Conservation (phyloP, 2,329 filamentous ascomycete species). For the Claviceps capensis region DNA sequence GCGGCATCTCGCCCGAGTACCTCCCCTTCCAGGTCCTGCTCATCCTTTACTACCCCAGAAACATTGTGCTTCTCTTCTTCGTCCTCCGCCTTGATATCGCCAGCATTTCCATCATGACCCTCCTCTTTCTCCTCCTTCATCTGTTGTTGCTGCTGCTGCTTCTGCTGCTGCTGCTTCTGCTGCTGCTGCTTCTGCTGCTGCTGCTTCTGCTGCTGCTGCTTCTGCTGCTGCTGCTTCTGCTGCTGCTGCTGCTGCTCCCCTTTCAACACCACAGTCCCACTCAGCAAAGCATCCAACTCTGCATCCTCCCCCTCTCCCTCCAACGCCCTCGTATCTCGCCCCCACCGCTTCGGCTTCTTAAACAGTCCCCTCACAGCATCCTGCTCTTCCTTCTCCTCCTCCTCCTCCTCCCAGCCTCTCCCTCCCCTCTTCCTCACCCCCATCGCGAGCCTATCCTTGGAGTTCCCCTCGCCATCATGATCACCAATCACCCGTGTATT, state of each 20-base stretch:
- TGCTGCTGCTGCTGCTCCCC: slow-evolving; percentile 14
- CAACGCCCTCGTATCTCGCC: slow-evolving; percentile 36
- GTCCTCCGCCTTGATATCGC: neutral
- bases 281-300: slow-evolving; percentile 50
- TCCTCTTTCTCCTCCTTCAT: slow-evolving; percentile 14
- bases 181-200: slow-evolving; percentile 15
- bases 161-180: slow-evolving; percentile 13
- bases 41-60: neutral
- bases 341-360: slow-evolving; percentile 44
- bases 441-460: slow-evolving; percentile 27
- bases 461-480: slow-evolving; percentile 13
- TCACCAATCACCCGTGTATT: slow-evolving; percentile 45
- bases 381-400: slow-evolving; percentile 47
- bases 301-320: slow-evolving; percentile 25
- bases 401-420: slow-evolving; percentile 40
- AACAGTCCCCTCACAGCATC: slow-evolving; percentile 44
- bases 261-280: slow-evolving; percentile 16
- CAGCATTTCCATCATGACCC: slow-evolving; percentile 19
- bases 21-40: neutral
- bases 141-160: neutral
- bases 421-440: slow-evolving; percentile 50
- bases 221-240: neutral
- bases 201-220: slow-evolving; percentile 5
- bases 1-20: no score
- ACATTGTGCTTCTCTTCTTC: slow-evolving; percentile 5